These are phyloP conservation scores for Odontarrhena argentea DNA, from an alignment of 345 rosid genomes.

Conservation along the genomic window DNA sequence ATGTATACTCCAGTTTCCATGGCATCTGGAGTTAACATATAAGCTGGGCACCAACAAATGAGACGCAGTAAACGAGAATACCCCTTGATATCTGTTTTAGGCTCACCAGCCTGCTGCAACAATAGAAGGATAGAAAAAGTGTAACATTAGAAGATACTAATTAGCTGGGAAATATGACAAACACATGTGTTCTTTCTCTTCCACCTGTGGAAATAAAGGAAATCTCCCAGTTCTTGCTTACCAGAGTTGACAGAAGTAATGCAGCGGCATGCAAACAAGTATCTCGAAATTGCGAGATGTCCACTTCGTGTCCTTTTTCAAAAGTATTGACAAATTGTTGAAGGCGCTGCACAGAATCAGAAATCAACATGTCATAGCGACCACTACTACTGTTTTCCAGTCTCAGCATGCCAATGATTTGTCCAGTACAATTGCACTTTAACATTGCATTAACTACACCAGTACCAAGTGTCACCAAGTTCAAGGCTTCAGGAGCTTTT, in stretches of 20 bases:
- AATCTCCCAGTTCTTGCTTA: conserved; percentile 38
- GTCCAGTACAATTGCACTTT: conserved; percentile 94
- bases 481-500: conserved; percentile 79
- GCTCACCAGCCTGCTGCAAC: conserved; percentile 59
- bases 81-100: conserved; percentile 82
- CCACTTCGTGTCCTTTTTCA: conserved; percentile 90
- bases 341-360: conserved; percentile 81
- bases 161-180: conserved; percentile 51
- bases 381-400: conserved; percentile 93
- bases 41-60: conserved; percentile 99
- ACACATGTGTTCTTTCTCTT: conserved; percentile 22
- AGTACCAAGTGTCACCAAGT: conserved; percentile 94
- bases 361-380: conserved; percentile 85
- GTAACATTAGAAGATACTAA: conserved; percentile 22
- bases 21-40: conserved; percentile 86
- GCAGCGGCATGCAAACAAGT: conserved; percentile 97
- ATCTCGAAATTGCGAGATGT: conserved; percentile 82
- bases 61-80: conserved; percentile 92
- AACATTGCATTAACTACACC: conserved; percentile 95
- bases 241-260: conserved; percentile 91
- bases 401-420: conserved; percentile 98
- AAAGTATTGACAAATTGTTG: conserved; percentile 88
- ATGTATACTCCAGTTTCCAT: conserved; percentile 97
- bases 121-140: conserved; percentile 29
- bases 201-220: conserved; percentile 15